Evolutionary conservation across 306 rosid genomes (phyloP), one percentile per base, ranked within the genome.

Genomic region (Vachellia collinsii): DNA sequence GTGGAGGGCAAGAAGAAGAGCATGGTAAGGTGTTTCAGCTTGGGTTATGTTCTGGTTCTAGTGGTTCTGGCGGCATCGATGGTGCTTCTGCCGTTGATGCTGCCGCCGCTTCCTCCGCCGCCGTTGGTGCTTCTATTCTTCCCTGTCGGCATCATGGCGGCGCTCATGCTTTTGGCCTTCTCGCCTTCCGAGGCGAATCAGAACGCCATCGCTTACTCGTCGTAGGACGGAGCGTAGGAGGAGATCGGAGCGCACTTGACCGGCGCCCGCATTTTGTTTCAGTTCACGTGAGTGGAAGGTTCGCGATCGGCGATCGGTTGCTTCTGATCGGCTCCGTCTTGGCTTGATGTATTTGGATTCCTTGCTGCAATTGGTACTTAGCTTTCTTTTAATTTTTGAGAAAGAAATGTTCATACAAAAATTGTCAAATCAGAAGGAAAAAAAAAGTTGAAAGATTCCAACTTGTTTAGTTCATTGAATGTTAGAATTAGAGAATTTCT

Each of bases 71-170:
- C 91, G 50, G 85, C 73, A 16, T 88, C 83, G 20, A 81, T 88
- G 91, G 86, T 81, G 20, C 56, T 88, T 5, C 77, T 88, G 63
- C 91, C 91, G 62, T 76, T 86, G 76, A n/a, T 85, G 25, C 10
- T 85, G 75, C 91, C 91, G 25, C 91, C 89, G 44, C 54, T 88
- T 54, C 91, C 91, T n/a, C 91, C 91, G 61, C 91, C 91, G 23
- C 89, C 89, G 44, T 19, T 88, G 86, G 64, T 88, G 77, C 76
- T 88, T 6, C 77, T 88, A 36, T 79, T 88, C 71, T 88, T 88
- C 43, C 91, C 91, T 6, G 83, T 88, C 2, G 84, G 87, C 37
- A 77, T 88, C 29, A 83, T 88, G 91, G 88, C 84, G 1, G 88
- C 88, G 16, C 91, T 88, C 19, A 78, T 88, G 84, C 12, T 88